Base-by-base conservation (phyloP, 2,329 filamentous ascomycete genomes). In the Xylariaceae sp. region DNA sequence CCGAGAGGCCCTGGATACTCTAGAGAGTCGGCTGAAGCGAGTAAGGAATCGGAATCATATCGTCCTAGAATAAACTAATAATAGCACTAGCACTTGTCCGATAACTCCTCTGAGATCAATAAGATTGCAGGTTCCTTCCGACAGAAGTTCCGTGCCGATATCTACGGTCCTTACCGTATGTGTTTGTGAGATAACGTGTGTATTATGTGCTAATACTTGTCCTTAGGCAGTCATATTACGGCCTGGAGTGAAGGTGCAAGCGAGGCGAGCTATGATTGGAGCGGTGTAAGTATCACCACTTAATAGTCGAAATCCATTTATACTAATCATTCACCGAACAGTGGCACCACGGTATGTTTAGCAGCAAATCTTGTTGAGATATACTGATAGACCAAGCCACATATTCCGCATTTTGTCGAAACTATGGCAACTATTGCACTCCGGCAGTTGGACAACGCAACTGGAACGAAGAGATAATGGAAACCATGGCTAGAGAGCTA, bases 391-490 rank as follows among this genome's bases (percentile, higher is more conserved):
- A 26, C 4, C 4, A 26, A 26, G 23, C 23, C 23, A 26, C 23
- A 26, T 26, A 26, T 9, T 26, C 23, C 18, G 76, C 78, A 0
- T 81, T 79, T 53, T 79, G 76, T 48, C 65, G 71, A 14, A 67
- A 79, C 0, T 75, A 69, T 48, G 79, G 79, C 0, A 58, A 67
- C 7, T 57, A 80, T 48, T 50, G 0, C 2, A 78, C 76, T 0
- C 0, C 2, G 0, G 40, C 43, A 0, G 60, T 54, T 2, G 71
- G 71, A 0, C 41, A 32, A 1, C 71, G 59, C n/a, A 73, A 75
- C 52, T 81, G 78, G 78, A 81, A 81, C 48, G 65, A 74, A 47
- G 76, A 80, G 62, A 73, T 73, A 0, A 77, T 78, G 2, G 9
- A 26, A 26, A 26, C 23, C 4, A 77, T 80, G 76, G 66, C 61